Percentiles rank a stretch among this genome's conserved stretches.
Conservation (phyloP, 768 basidiomycete genomes). For the Macrolepiota albuminosa region DNA sequence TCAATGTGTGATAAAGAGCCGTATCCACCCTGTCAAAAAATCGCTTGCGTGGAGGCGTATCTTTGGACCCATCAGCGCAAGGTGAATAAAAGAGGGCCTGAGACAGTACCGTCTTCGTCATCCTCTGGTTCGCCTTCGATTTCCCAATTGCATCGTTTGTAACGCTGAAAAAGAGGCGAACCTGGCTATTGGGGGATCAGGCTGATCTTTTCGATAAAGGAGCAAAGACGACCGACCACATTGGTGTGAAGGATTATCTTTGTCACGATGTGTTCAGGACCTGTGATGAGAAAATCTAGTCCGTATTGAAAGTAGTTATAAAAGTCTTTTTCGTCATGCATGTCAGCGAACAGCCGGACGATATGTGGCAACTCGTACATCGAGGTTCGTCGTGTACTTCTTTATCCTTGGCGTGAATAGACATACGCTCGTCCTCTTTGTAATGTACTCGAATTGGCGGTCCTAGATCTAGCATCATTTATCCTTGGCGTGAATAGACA, state of each 20-base stretch:
- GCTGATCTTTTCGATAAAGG: not conserved
- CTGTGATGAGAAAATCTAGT: constrained; percentile 80
- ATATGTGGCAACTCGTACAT: constrained; percentile 28
- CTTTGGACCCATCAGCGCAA: constrained; percentile 28
- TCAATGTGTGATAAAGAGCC: not conserved
- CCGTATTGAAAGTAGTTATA: constrained; percentile 94
- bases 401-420: constrained; percentile 56
- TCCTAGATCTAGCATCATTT: constrained; percentile 67
- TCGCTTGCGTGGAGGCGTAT: constrained; percentile 68
- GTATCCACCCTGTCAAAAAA: constrained; percentile 61
- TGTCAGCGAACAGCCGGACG: not conserved
- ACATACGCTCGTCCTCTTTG: constrained; percentile 88
- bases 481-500: constrained; percentile 69
- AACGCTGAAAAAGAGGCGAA: constrained; percentile 83
- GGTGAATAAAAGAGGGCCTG: not conserved
- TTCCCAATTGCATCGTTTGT: constrained; percentile 91
- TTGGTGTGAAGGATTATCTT: constrained; percentile 90
- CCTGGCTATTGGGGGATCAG: constrained; percentile 57
- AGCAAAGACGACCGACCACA: constrained; percentile 48
- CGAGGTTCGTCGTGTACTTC: constrained; percentile 49
- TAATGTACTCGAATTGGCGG: constrained; percentile 73
- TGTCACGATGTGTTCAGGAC: constrained; percentile 62
- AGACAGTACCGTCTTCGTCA: constrained; percentile 66
- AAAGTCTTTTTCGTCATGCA: constrained; percentile 50
- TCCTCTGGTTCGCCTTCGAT: constrained; percentile 77